Conservation (phyloP, 2,329 filamentous ascomycete genomes). For the Lachnellula cervina region DNA sequence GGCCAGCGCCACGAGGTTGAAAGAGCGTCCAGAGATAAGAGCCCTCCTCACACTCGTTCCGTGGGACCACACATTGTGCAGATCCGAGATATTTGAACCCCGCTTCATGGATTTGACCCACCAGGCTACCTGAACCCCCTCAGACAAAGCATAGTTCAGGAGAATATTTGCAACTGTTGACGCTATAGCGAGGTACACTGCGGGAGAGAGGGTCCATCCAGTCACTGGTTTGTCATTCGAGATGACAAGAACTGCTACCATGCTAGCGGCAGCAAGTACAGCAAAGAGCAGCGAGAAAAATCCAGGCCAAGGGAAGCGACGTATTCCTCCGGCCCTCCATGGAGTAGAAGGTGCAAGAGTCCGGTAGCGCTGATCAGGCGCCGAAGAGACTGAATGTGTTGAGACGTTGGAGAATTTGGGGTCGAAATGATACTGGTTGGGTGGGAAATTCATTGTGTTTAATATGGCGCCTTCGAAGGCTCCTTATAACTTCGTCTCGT, state of each 20-base stretch:
- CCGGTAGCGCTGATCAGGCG: no score
- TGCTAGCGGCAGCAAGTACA: background rate
- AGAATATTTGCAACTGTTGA: constrained; percentile 9
- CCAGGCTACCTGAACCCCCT: constrained; percentile 11
- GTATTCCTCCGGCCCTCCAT: background rate
- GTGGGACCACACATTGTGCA: constrained; percentile 8
- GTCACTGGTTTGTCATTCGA: constrained; percentile 7
- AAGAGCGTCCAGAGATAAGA: constrained; percentile 8
- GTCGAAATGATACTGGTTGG: no score
- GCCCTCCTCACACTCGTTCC: constrained; percentile 10
- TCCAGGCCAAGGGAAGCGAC: background rate
- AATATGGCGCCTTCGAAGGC: no score
- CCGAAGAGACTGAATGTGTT: no score
- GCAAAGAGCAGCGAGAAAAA: background rate
- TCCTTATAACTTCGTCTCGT: no score
- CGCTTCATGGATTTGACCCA: constrained; percentile 12
- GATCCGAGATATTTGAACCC: constrained; percentile 3
- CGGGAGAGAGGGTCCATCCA: constrained; percentile 8
- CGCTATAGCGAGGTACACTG: constrained; percentile 13
- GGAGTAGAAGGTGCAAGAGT: background rate
- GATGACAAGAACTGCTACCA: constrained; percentile 4
- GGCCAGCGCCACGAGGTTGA: constrained; percentile 11
- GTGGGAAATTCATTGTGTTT: no score
- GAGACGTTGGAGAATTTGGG: no score
- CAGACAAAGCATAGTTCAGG: constrained; percentile 5